These are phyloP conservation scores for Aspergillus aculeatinus DNA, from an alignment of 2,329 filamentous ascomycete genomes.

Conservation along the genomic window DNA sequence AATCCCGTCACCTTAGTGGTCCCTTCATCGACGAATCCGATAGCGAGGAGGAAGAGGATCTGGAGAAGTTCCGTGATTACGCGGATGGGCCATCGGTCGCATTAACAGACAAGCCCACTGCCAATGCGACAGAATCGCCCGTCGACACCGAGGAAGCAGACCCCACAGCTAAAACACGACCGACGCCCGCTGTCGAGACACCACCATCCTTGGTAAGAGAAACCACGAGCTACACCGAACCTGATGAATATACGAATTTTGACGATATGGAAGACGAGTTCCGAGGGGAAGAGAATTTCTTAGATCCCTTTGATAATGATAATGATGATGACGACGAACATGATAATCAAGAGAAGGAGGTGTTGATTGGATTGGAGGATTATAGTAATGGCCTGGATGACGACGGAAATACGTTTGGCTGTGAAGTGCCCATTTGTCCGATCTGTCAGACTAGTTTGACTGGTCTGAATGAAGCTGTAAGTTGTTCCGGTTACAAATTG, in stretches of 20 bases:
- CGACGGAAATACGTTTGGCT: slow-evolving; percentile 18
- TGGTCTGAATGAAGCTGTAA: slow-evolving; percentile 52
- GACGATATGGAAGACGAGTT: slow-evolving; percentile 63
- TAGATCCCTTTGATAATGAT: slow-evolving; percentile 60
- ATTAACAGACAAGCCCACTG: not conserved
- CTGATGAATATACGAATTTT: slow-evolving; percentile 54
- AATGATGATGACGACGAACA: slow-evolving; percentile 32
- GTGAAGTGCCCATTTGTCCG: slow-evolving; percentile 59
- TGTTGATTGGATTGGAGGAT: slow-evolving; percentile 23
- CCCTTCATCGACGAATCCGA: slow-evolving; percentile 51
- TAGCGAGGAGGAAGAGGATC: slow-evolving; percentile 53
- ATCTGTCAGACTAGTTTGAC: slow-evolving; percentile 69
- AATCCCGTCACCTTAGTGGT: slow-evolving; percentile 26
- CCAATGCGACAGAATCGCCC: not conserved
- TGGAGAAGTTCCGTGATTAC: slow-evolving; percentile 27
- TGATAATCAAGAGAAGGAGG: slow-evolving; percentile 22
- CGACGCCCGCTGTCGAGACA: slow-evolving; percentile 22
- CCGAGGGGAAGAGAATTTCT: slow-evolving; percentile 61
- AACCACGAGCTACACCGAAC: slow-evolving; percentile 46
- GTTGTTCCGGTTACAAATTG: slow-evolving; percentile 11
- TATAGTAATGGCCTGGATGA: slow-evolving; percentile 21
- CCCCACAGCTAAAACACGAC: slow-evolving; percentile 6
- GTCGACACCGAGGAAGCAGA: slow-evolving; percentile 5
- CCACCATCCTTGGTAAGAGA: slow-evolving; percentile 50
- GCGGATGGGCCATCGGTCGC: slow-evolving; percentile 10